phyloP scores from a whole-genome alignment of 345 rosid genomes.

The Anastatica hierochuntica region DNA sequence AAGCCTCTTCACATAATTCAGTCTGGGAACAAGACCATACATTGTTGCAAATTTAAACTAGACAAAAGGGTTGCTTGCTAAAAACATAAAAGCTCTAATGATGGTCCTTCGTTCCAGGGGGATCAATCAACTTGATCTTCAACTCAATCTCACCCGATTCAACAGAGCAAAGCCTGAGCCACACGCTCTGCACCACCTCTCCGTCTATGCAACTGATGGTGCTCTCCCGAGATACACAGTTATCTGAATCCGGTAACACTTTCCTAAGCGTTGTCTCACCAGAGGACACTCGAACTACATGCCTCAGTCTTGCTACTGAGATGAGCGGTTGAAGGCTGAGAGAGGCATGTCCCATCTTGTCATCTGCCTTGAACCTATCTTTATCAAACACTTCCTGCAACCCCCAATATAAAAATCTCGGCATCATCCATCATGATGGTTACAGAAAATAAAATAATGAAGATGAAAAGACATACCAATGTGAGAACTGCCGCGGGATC shows the following conservation, averaged over 20 bases:
- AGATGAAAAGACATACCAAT: constrained; percentile 35
- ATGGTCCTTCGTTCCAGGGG: constrained; percentile 18
- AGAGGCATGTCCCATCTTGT: constrained; percentile 89
- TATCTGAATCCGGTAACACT: constrained; percentile 63
- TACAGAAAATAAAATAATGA: not conserved
- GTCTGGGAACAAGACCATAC: constrained; percentile 5
- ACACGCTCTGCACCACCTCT: constrained; percentile 80
- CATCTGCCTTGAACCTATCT: constrained; percentile 96
- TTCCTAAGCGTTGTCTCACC: constrained; percentile 68
- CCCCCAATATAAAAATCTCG: constrained; percentile 5
- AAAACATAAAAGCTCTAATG: constrained; percentile 5
- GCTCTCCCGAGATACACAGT: constrained; percentile 80
- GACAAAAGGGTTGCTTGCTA: constrained; percentile 9
- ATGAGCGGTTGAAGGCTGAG: constrained; percentile 78
- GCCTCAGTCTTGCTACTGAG: constrained; percentile 78
- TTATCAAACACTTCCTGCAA: constrained; percentile 92
- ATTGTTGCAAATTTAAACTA: constrained; percentile 1
- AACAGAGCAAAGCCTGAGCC: constrained; percentile 71
- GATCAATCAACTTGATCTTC: constrained; percentile 55
- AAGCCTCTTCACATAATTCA: not conserved
- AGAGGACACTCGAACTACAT: constrained; percentile 52
- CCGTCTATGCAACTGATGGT: constrained; percentile 60
- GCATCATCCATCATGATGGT: constrained; percentile 5
- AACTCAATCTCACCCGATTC: constrained; percentile 94
- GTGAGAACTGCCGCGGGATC: constrained; percentile 58